phyloP scores from a whole-genome alignment of 495 filamentous ascomycete genomes.

The Xylaria grammica region DNA sequence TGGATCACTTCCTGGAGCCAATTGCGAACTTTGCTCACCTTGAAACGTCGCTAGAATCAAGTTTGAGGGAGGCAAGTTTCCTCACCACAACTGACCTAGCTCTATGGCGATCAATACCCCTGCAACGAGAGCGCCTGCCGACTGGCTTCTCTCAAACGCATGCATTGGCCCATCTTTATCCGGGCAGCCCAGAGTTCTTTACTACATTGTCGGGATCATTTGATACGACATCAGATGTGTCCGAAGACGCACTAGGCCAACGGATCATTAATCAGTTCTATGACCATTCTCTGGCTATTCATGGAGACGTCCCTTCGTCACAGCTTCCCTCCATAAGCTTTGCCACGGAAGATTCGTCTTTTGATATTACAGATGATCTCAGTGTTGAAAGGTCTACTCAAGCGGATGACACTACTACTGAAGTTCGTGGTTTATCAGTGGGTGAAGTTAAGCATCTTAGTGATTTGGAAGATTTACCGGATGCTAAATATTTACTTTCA shows the following conservation, averaged over 20 bases:
- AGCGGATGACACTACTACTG: background rate
- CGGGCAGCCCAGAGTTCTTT: slow-evolving; percentile 55
- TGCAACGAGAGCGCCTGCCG: slow-evolving; percentile 40
- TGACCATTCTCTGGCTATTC: slow-evolving; percentile 71
- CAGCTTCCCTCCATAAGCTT: slow-evolving; percentile 45
- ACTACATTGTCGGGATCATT: slow-evolving; percentile 48
- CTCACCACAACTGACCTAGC: slow-evolving; percentile 37
- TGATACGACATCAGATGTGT: slow-evolving; percentile 30
- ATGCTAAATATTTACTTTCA: slow-evolving; percentile 64
- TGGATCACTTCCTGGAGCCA: slow-evolving; percentile 49
- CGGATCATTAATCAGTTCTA: slow-evolving; percentile 64
- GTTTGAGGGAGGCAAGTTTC: slow-evolving; percentile 23
- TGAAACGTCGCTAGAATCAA: slow-evolving; percentile 1
- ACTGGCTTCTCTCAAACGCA: slow-evolving; percentile 57
- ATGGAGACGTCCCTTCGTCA: slow-evolving; percentile 61
- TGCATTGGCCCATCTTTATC: slow-evolving; percentile 34
- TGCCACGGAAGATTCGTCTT: slow-evolving; percentile 31
- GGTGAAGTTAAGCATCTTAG: slow-evolving; percentile 50
- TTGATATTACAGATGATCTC: slow-evolving; percentile 30
- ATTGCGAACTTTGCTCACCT: slow-evolving; percentile 54
- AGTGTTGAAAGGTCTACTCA: slow-evolving; percentile 23
- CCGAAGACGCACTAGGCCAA: slow-evolving; percentile 27
- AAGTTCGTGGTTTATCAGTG: background rate
- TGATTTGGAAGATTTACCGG: slow-evolving; percentile 73
- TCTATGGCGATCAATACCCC: slow-evolving; percentile 54